Conservation (phyloP, 1,284 basidiomycete genomes). For the Leccinum subrobustum region DNA sequence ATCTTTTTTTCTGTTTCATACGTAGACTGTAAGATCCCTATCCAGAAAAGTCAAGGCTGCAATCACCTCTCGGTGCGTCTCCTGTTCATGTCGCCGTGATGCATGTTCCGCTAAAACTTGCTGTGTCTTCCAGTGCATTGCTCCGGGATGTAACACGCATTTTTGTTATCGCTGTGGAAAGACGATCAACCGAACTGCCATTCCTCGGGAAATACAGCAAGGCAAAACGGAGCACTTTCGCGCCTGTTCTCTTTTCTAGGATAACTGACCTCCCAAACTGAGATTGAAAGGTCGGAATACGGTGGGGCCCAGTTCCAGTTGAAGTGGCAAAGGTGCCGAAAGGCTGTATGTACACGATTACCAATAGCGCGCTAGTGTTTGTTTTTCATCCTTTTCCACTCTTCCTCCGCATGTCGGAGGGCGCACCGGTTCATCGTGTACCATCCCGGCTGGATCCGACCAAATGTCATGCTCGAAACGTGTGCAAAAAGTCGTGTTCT, state of each 20-base stretch:
- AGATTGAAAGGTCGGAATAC: neutral
- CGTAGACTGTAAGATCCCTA: slow-evolving; percentile 56
- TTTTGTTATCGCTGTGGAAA: slow-evolving; percentile 61
- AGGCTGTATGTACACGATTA: neutral
- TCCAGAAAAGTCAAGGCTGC: slow-evolving; percentile 56
- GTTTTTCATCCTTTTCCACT: neutral
- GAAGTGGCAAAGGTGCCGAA: neutral
- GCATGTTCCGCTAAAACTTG: neutral
- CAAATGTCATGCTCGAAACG: neutral
- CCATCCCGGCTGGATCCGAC: neutral
- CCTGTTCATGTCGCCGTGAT: neutral
- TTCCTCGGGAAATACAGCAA: slow-evolving; percentile 40
- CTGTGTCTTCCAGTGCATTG: slow-evolving; percentile 42
- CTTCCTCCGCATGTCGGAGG: neutral
- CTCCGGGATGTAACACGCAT: slow-evolving; percentile 60
- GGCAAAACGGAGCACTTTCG: slow-evolving; percentile 47
- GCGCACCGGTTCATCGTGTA: neutral
- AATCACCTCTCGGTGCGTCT: slow-evolving; percentile 62
- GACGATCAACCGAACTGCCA: slow-evolving; percentile 48
- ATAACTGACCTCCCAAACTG: neutral
- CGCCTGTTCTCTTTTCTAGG: slow-evolving; percentile 37
- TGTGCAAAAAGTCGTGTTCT: neutral
- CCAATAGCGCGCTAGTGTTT: neutral
- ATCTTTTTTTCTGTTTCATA: neutral
- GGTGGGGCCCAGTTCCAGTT: neutral